phyloP scores from a whole-genome alignment of 1,284 basidiomycete genomes.

The Pseudozyma sp. region DNA sequence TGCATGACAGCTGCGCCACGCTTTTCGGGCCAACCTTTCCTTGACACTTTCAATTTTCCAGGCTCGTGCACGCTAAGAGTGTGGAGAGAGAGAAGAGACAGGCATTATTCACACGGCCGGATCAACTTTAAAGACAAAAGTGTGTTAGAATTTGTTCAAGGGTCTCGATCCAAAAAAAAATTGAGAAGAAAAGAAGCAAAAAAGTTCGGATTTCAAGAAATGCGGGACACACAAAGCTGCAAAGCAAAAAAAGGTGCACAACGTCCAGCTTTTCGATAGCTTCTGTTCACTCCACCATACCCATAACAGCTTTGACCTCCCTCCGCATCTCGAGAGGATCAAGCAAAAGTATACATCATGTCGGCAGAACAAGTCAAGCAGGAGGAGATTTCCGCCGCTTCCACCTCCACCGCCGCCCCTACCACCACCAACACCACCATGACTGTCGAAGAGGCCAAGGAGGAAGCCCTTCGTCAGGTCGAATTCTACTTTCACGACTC shows the following conservation, averaged over 20 bases:
- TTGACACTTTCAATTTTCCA: too few relatives aligned
- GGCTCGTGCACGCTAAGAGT: too few relatives aligned
- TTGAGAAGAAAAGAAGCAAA: conserved; percentile 2
- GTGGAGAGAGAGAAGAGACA: too few relatives aligned
- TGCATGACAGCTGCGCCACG: too few relatives aligned
- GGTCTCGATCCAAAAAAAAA: neutral
- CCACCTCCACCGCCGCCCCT: conserved; percentile 19
- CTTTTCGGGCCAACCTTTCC: too few relatives aligned
- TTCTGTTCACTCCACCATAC: neutral
- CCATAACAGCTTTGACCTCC: conserved; percentile 5
- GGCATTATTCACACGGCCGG: conserved; percentile 6
- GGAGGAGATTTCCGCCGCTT: conserved; percentile 23
- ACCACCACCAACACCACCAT: conserved; percentile 24
- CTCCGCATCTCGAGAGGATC: neutral
- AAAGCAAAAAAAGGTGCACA: conserved; percentile 5
- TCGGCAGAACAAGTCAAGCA: conserved; percentile 39
- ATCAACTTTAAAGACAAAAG: neutral
- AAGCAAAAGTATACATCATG: conserved; percentile 17
- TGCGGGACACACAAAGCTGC: too few relatives aligned
- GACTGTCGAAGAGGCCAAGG: conserved; percentile 55
- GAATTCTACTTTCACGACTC: conserved; percentile 92
- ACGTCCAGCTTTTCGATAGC: neutral
- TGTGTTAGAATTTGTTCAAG: conserved; percentile 3
- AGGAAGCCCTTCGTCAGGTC: conserved; percentile 70
- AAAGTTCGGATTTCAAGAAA: neutral